Conservation (phyloP, 2,329 filamentous ascomycete genomes). For the Ophiostoma ulmi region DNA sequence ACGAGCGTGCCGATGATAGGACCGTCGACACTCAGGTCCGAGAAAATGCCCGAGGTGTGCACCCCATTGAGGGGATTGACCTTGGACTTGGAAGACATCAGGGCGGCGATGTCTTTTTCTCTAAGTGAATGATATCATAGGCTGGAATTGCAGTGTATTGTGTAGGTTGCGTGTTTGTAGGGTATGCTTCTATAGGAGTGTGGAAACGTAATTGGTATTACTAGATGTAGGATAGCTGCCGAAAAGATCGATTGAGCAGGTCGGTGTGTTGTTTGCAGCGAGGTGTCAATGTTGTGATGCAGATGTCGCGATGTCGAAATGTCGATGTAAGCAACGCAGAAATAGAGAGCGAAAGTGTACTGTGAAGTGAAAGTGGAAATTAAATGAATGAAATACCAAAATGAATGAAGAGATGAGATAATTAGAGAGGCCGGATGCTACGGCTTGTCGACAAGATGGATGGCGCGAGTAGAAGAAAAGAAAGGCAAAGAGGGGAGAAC, state of each 20-base stretch:
- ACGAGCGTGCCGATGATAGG: conserved; percentile 91
- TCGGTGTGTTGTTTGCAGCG: not conserved
- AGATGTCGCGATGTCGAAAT: conserved; percentile 5
- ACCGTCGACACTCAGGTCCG: conserved; percentile 88
- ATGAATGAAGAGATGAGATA: conserved; percentile 10
- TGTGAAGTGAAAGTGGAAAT: not conserved
- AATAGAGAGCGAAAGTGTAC: not conserved
- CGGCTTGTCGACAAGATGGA: conserved; percentile 6
- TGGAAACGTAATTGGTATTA: not conserved
- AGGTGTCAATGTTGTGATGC: not conserved
- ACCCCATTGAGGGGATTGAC: conserved; percentile 54
- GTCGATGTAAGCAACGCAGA: not conserved
- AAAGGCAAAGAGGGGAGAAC: not conserved
- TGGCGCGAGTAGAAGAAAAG: not conserved
- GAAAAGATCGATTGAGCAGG: not conserved
- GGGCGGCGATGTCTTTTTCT: not conserved
- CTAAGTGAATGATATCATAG: not conserved
- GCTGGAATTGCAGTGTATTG: not conserved
- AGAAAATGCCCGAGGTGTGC: conserved; percentile 89
- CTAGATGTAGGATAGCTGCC: not conserved
- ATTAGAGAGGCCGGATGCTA: conserved; percentile 9
- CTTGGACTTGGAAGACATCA: conserved; percentile 52
- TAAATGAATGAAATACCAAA: not conserved
- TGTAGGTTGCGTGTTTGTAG: not conserved
- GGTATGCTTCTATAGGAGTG: not conserved